Conservation (phyloP, 371 early-diverging fungal genomes). For the Batkoa obscura region DNA sequence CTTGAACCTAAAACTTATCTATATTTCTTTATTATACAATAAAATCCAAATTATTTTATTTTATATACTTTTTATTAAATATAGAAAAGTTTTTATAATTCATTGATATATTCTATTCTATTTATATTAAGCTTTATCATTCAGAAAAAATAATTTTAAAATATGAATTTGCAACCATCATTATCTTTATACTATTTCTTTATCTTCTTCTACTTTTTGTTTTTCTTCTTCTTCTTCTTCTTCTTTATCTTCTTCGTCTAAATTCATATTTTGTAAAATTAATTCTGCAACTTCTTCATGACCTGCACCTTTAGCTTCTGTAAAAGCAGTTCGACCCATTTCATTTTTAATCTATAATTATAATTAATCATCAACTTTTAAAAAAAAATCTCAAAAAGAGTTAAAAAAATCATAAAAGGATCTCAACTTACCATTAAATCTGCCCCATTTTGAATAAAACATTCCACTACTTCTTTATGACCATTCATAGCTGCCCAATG, state of each 20-base stretch:
- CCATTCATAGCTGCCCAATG: constrained; percentile 84
- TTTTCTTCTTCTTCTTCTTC: constrained; percentile 20
- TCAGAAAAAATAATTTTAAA: no score
- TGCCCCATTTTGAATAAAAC: constrained; percentile 34
- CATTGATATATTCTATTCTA: no score
- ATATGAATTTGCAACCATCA: no score
- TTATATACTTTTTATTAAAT: no score
- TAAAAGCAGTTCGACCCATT: constrained; percentile 31
- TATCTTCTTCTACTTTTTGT: background rate
- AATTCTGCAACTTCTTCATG: constrained; percentile 42
- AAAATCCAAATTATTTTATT: no score
- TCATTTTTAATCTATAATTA: constrained; percentile 32
- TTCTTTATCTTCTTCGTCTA: constrained; percentile 20
- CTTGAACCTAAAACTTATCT: no score
- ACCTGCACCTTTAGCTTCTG: constrained; percentile 39
- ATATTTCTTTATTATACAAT: no score
- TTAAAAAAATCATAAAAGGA: constrained; percentile 6
- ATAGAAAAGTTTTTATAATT: no score
- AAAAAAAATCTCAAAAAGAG: background rate
- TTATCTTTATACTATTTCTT: no score
- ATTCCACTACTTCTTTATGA: constrained; percentile 36
- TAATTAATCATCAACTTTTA: background rate
- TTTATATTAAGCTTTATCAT: no score
- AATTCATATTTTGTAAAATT: constrained; percentile 35
- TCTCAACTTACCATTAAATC: constrained; percentile 38